phyloP scores from a whole-genome alignment of 441 rosid species.

The Bruguiera hainesii region DNA sequence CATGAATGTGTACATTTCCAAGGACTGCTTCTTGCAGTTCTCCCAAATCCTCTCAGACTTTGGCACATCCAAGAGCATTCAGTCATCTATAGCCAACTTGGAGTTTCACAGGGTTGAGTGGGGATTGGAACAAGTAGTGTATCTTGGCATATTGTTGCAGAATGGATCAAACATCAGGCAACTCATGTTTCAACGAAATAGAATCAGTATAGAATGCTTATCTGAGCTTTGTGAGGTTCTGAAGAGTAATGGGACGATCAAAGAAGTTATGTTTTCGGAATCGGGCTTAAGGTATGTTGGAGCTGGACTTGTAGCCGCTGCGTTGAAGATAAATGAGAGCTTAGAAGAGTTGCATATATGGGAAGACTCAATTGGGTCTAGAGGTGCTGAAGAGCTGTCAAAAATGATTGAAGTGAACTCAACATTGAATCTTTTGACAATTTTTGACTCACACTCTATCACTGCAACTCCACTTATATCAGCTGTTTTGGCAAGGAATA shows the following conservation, averaged over 20 bases:
- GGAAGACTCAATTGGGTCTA: constrained; percentile 86
- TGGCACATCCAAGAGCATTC: constrained; percentile 39
- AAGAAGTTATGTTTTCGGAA: constrained; percentile 59
- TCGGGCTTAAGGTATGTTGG: constrained; percentile 57
- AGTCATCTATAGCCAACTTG: constrained; percentile 46
- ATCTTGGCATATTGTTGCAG: constrained; percentile 58
- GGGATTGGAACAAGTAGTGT: constrained; percentile 49
- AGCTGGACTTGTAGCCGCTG: constrained; percentile 59
- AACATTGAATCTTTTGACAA: constrained; percentile 61
- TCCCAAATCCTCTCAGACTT: constrained; percentile 53
- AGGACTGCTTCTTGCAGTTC: constrained; percentile 37
- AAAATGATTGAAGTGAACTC: constrained; percentile 92
- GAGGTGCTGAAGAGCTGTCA: constrained; percentile 93
- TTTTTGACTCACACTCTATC: constrained; percentile 61
- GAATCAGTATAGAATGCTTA: constrained; percentile 49
- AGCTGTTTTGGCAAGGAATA: constrained; percentile 79
- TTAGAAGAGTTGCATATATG: constrained; percentile 91
- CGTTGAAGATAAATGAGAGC: constrained; percentile 59
- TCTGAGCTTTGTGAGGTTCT: constrained; percentile 51
- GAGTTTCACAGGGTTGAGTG: constrained; percentile 67
- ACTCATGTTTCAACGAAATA: constrained; percentile 54
- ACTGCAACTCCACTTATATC: constrained; percentile 81
- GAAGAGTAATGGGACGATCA: constrained; percentile 52
- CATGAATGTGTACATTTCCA: constrained; percentile 54
- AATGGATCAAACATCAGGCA: constrained; percentile 55